Evolutionary conservation across 2,329 filamentous ascomycete species (phyloP), one percentile per base, ranked within the genome.

Genomic region (Onygenales sp.): DNA sequence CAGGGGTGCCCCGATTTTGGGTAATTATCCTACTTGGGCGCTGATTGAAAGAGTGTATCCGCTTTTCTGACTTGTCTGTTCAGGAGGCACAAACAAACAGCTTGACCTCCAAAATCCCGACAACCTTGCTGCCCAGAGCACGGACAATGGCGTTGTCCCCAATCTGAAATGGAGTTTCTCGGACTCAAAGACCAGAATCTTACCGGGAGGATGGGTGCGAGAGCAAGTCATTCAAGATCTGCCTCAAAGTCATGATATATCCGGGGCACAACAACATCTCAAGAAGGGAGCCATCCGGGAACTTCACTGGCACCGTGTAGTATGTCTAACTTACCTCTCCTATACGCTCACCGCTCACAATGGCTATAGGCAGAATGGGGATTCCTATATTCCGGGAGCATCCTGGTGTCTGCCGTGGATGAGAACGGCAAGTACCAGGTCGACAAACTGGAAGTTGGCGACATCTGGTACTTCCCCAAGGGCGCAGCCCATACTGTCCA

Each of bases 121-220:
- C 56, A 82, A 83, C 60, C 75, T 87, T 1, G 82, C 80, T 11
- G 74, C 74, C 46, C 78, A 85, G 59, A 70, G 74, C 13, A 86
- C 83, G 1, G 84, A 87, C 62, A 75, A 73, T 47, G 84, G 84
- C 13, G 70, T 77, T 9, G 83, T 87, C 0, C 79, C 80, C 0
- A 87, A 86, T 62, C 70, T 86, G 59, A 86, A 86, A 64, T 81
- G 83, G 84, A 79, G 80, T 51, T 86, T 87, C 67, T 85, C 82
- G 0, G 80, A 85, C 64, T 85, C 82, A 27, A 83, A 81, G 68
- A 83, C 81, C 1, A 75, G 75, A 27, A 73, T 86, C 37, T 73
- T 82, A 50, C 77, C 77, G 31, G 84, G 83, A 1, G 84, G 84
- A 2, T 87, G 83, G 83, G 77, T 81, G 1, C 75, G 83, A 27